These are phyloP conservation scores for Gossypium herbaceum DNA, from an alignment of 345 rosid species.

Conservation along the genomic window DNA sequence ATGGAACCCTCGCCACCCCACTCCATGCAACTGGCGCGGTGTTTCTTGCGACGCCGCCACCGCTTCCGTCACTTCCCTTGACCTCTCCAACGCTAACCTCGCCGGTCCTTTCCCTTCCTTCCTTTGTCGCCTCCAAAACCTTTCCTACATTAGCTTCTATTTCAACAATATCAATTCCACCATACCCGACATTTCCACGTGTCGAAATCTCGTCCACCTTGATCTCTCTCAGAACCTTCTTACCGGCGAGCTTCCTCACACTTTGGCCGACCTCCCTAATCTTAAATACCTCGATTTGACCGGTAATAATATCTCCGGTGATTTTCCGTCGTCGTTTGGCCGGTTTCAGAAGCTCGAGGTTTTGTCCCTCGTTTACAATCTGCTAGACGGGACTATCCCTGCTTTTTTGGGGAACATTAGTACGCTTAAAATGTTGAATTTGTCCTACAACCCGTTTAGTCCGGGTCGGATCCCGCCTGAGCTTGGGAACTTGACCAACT, in stretches of 20 bases:
- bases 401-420: slow-evolving; percentile 60
- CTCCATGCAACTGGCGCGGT: slow-evolving; percentile 62
- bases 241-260: slow-evolving; percentile 57
- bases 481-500: slow-evolving; percentile 70
- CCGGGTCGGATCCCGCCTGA: slow-evolving; percentile 81
- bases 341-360: slow-evolving; percentile 72
- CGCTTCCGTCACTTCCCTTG: slow-evolving; percentile 55
- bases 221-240: slow-evolving; percentile 81
- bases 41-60: slow-evolving; percentile 42
- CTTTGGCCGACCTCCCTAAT: slow-evolving; percentile 51
- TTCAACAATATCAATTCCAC: slow-evolving; percentile 62
- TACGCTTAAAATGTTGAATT: slow-evolving; percentile 64
- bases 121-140: slow-evolving; percentile 61
- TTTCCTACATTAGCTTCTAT: slow-evolving; percentile 47
- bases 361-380: slow-evolving; percentile 69
- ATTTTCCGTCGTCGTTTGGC: slow-evolving; percentile 65
- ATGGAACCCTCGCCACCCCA: slow-evolving; percentile 46
- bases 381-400: slow-evolving; percentile 68
- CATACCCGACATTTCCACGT: slow-evolving; percentile 66
- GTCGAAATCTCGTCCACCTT: slow-evolving; percentile 53
- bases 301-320: slow-evolving; percentile 86
- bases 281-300: slow-evolving; percentile 63
- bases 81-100: slow-evolving; percentile 53
- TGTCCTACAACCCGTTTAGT: slow-evolving; percentile 80
- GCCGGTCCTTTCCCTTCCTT: slow-evolving; percentile 70